Base-by-base conservation (phyloP, 83 land plant species). In the Thuja plicata region DNA sequence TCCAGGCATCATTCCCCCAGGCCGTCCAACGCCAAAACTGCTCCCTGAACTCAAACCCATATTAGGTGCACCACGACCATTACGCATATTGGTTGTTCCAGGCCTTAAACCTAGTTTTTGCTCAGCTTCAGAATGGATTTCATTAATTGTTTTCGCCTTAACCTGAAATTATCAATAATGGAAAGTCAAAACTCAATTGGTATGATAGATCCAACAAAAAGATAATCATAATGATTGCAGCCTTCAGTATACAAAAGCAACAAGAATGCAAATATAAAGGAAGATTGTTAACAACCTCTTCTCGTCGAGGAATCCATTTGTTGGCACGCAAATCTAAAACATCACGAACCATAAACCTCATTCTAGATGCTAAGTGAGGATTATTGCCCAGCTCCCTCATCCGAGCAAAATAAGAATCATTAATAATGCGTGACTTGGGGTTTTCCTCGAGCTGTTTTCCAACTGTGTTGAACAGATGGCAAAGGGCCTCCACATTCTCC, bases 401-500 rank as follows among this genome's bases (percentile, higher is more conserved):
- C 83, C 94, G 89, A 46, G 52, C 82, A 86, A 98, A 97, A 83
- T 96, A 98, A 7, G 73, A 41, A 89, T 95, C 97, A 87, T 94
- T 92, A 15, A 94, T 86, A n/a, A 80, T 85, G 17, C 90, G 77
- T 10, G 96, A 94, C 90, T 94, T 96, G 0, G 89, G 91, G 91
- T 88, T 94, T 88, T 95, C 96, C 62, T 98, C 97, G 71, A 98
- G 90, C 91, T 97, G 94, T 93, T 98, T 97, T 15, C 99, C 99
- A 57, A 95, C 94, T 13, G 97, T 97, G 48, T 82, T 89, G 84
- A 97, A 96, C 43, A 97, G 94, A 52, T 96, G 99, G 88, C 97
- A 96, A 73, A 96, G 93, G 13, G 99, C 99, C 89, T 98, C 99
- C 37, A 98, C 96, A 85, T 97, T 98, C 88, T 97, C 99, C 92